These are phyloP conservation scores for Colletotrichum sp. DNA, from an alignment of 2,329 filamentous ascomycete genomes.

Conservation along the genomic window DNA sequence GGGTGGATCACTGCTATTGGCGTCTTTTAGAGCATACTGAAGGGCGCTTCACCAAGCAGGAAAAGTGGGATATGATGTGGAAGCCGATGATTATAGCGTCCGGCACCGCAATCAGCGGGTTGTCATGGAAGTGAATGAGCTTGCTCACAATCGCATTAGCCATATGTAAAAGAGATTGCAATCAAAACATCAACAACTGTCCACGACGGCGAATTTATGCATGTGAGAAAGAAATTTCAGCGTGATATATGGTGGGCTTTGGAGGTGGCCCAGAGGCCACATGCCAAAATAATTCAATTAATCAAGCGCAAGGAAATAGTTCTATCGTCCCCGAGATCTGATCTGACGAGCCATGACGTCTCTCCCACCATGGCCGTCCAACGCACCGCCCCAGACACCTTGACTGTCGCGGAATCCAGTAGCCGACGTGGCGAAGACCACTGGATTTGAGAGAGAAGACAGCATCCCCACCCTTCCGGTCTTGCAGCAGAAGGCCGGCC, in stretches of 20 bases:
- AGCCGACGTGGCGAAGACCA: conserved; percentile 11
- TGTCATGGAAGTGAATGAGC: background rate
- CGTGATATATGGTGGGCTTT: background rate
- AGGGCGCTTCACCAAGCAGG: background rate
- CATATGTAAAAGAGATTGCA: background rate
- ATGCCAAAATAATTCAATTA: background rate
- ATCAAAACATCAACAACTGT: background rate
- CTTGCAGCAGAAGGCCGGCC: background rate
- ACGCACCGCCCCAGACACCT: conserved; percentile 33
- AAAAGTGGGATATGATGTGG: background rate
- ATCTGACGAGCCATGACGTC: conserved; percentile 58
- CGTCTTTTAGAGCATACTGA: background rate
- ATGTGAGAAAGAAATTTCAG: background rate
- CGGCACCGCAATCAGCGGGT: background rate
- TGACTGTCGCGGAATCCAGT: conserved; percentile 51
- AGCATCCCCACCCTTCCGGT: conserved; percentile 45
- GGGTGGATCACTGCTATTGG: background rate
- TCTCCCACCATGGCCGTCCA: conserved; percentile 61
- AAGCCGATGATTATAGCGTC: background rate
- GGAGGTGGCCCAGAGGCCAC: background rate
- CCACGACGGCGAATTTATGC: background rate
- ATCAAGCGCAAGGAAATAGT: background rate
- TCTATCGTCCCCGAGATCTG: conserved; percentile 20
- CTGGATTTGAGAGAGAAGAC: conserved; percentile 69
- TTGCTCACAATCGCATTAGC: background rate